phyloP scores from a whole-genome alignment of 768 basidiomycete genomes.

The Tephrocybe sp. region DNA sequence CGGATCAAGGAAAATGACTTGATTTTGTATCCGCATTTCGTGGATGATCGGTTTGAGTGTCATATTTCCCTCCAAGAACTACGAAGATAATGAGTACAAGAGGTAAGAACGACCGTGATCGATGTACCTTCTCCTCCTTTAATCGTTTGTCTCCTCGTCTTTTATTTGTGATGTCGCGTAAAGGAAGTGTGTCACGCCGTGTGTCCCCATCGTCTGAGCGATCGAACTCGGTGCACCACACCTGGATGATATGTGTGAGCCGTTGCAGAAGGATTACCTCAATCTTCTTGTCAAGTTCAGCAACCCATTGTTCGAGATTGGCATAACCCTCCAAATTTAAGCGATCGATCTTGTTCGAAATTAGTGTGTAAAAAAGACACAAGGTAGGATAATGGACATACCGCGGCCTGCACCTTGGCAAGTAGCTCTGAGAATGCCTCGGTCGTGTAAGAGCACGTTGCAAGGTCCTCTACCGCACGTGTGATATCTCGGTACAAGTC shows the following conservation, averaged over 20 bases:
- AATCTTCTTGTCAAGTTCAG: conserved; percentile 78
- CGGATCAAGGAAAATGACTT: conserved; percentile 97
- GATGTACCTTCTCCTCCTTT: conserved; percentile 76
- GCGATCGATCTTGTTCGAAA: conserved; percentile 70
- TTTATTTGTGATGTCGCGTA: conserved; percentile 60
- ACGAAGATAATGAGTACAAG: background rate
- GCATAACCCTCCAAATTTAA: conserved; percentile 95
- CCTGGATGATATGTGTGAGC: conserved; percentile 71
- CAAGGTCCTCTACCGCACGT: conserved; percentile 81
- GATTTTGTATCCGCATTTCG: conserved; percentile 97
- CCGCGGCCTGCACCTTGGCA: conserved; percentile 78
- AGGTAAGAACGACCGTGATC: background rate
- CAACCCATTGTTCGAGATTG: conserved; percentile 91
- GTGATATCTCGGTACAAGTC: conserved; percentile 87
- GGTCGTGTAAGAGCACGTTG: conserved; percentile 79
- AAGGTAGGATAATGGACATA: conserved; percentile 34
- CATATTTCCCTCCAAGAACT: conserved; percentile 76
- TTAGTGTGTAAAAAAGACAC: background rate
- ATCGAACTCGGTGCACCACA: conserved; percentile 89
- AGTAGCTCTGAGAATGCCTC: conserved; percentile 83
- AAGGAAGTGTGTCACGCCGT: conserved; percentile 47
- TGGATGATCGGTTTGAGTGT: conserved; percentile 84
- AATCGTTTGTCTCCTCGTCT: conserved; percentile 65
- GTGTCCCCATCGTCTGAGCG: conserved; percentile 66
- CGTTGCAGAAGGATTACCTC: conserved; percentile 77